These are phyloP conservation scores for Albatrellus ellisii DNA, from an alignment of 768 basidiomycete genomes.

Conservation along the genomic window DNA sequence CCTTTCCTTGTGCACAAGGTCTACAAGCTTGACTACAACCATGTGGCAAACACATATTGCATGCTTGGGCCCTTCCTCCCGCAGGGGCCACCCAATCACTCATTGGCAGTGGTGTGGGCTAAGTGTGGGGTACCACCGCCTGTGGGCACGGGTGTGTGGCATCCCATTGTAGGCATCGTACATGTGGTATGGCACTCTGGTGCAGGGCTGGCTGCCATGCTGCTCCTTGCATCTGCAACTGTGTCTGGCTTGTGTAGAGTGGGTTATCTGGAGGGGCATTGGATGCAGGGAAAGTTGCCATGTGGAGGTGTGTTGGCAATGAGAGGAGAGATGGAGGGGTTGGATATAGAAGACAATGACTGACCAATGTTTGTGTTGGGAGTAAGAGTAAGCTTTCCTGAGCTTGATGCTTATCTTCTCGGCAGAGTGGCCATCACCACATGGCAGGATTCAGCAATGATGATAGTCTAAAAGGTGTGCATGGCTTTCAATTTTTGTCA, in stretches of 20 bases:
- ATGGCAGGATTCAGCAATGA: too few species aligned
- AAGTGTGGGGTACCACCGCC: constrained; percentile 21
- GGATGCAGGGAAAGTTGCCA: constrained; percentile 51
- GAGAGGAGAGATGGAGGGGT: constrained; percentile 33
- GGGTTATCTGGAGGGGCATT: constrained; percentile 69
- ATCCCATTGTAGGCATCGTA: constrained; percentile 63
- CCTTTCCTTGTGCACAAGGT: constrained; percentile 70
- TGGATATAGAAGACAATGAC: constrained; percentile 21
- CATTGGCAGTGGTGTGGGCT: constrained; percentile 23
- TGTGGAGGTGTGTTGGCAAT: constrained; percentile 52
- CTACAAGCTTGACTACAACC: constrained; percentile 81
- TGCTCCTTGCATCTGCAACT: constrained; percentile 63
- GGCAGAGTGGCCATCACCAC: too few species aligned
- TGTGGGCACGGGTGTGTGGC: constrained; percentile 56
- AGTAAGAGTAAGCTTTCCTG: too few species aligned
- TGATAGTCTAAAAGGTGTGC: too few species aligned
- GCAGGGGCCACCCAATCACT: constrained; percentile 39
- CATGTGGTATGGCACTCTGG: constrained; percentile 73
- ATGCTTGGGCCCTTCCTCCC: constrained; percentile 86
- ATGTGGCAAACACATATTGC: constrained; percentile 57
- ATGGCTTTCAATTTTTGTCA: too few species aligned
- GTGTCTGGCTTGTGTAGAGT: constrained; percentile 80
- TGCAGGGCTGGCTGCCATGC: constrained; percentile 46
- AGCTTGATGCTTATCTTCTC: too few species aligned
- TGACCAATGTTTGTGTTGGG: too few species aligned